A percentile compares a stretch with the other conserved stretches of the same genome.
Evolutionary conservation across 176 grass and related monocot genomes (phyloP).

Genomic region (Dactylis glomerata): DNA sequence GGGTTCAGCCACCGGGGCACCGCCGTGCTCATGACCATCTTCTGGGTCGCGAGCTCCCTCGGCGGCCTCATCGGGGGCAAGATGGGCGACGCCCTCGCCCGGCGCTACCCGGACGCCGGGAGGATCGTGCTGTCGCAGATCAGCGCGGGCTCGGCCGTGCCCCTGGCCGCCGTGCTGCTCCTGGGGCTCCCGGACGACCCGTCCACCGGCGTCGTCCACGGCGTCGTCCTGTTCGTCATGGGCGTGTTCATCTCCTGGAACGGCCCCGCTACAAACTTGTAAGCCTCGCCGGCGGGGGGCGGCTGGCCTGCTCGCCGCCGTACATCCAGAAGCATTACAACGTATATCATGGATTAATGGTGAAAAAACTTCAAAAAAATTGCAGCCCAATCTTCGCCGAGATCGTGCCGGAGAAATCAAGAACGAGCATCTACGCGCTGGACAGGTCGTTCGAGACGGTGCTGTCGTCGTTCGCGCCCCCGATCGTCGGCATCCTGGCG

Average conservation of each 20-base stretch:
- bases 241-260: conserved; percentile 70
- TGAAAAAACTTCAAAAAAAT: not conserved
- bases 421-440: conserved; percentile 87
- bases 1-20: conserved; percentile 60
- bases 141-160: conserved; percentile 52
- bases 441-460: conserved; percentile 78
- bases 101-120: conserved; percentile 41
- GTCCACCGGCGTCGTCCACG: conserved; percentile 40
- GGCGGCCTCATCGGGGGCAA: conserved; percentile 59
- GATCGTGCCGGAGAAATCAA: conserved; percentile 82
- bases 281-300: conserved; percentile 7
- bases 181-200: conserved; percentile 56
- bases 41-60: conserved; percentile 46
- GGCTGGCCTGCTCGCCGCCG: not conserved
- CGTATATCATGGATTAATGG: not conserved
- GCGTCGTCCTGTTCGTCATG: conserved; percentile 48
- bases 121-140: conserved; percentile 72
- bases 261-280: conserved; percentile 69
- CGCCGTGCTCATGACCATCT: conserved; percentile 47
- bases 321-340: not conserved
- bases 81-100: conserved; percentile 54
- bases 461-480: conserved; percentile 75
- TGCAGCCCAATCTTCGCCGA: conserved; percentile 94
- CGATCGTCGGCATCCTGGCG: conserved; percentile 67
- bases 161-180: conserved; percentile 50